Percentiles rank a stretch among this genome's conserved stretches.
Conservation (phyloP, 1,139 yeast genomes). For the Taiozyma onychis region DNA sequence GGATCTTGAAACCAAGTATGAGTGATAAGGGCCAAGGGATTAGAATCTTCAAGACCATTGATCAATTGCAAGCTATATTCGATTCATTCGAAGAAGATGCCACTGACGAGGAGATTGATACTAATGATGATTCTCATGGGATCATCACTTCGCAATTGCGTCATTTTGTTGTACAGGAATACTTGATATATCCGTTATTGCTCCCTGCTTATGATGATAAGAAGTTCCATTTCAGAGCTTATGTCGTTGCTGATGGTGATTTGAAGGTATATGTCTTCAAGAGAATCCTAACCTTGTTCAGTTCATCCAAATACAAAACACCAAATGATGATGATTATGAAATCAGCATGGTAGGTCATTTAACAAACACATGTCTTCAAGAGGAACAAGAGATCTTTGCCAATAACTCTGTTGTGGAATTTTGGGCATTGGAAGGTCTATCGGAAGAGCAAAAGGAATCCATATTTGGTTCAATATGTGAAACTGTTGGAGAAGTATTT, state of each 20-base stretch:
- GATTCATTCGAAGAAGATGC: constrained; percentile 75
- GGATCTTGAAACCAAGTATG: constrained; percentile 96
- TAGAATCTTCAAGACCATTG: constrained; percentile 68
- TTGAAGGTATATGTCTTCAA: constrained; percentile 73
- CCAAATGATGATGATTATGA: constrained; percentile 34
- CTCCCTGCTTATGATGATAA: constrained; percentile 53
- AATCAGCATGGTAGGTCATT: constrained; percentile 46
- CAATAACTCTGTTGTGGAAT: constrained; percentile 55
- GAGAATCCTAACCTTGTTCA: constrained; percentile 76
- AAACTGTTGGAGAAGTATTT: constrained; percentile 65
- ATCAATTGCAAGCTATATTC: constrained; percentile 76
- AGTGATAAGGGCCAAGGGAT: constrained; percentile 97
- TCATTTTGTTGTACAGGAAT: constrained; percentile 85
- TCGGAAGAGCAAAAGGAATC: constrained; percentile 30
- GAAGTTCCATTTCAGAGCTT: constrained; percentile 86
- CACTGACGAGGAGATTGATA: constrained; percentile 49
- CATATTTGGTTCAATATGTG: constrained; percentile 52
- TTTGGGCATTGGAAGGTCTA: constrained; percentile 52
- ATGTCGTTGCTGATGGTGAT: constrained; percentile 74
- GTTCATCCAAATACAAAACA: constrained; percentile 44
- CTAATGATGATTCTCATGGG: constrained; percentile 41
- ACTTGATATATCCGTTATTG: constrained; percentile 61
- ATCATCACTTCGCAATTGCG: constrained; percentile 82
- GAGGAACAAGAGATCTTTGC: constrained; percentile 37
- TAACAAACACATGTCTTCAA: constrained; percentile 92